Evolutionary conservation across 306 rosid species (phyloP).

Genomic region (Leucaena leucocephala): DNA sequence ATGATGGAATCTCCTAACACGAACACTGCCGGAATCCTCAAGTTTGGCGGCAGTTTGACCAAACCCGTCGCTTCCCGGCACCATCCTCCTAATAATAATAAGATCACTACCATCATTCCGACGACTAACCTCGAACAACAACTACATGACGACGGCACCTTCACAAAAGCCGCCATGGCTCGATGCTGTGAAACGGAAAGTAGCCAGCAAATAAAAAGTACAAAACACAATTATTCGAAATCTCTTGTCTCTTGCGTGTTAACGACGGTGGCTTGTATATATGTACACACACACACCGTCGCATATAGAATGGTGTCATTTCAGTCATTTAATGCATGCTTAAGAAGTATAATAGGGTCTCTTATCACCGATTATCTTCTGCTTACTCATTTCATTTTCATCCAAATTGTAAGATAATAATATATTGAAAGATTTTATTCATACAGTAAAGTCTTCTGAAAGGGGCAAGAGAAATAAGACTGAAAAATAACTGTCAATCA

Average conservation of each 20-base stretch:
- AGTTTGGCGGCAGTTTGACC: conserved; percentile 50
- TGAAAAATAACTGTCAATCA: no score
- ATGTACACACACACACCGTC: not conserved
- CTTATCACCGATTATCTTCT: no score
- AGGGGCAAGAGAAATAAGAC: no score
- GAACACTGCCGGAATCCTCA: conserved; percentile 56
- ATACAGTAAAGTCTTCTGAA: no score
- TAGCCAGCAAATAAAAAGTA: not conserved
- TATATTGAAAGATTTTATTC: no score
- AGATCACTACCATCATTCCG: not conserved
- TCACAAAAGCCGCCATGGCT: not conserved
- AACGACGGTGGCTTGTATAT: not conserved
- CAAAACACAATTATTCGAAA: not conserved
- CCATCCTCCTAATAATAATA: conserved; percentile 1
- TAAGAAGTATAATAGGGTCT: not conserved
- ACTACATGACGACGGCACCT: not conserved
- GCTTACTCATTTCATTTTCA: no score
- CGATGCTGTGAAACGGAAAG: not conserved
- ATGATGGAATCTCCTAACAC: conserved; percentile 82
- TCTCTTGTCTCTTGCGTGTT: not conserved
- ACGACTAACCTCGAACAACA: not conserved
- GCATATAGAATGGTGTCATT: not conserved
- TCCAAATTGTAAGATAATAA: no score
- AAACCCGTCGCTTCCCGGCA: not conserved
- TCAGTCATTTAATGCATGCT: not conserved